Evolutionary conservation across 1,284 basidiomycete genomes (phyloP), one percentile per base, ranked within the genome.

Genomic region (Fomitiporia mediterranea): DNA sequence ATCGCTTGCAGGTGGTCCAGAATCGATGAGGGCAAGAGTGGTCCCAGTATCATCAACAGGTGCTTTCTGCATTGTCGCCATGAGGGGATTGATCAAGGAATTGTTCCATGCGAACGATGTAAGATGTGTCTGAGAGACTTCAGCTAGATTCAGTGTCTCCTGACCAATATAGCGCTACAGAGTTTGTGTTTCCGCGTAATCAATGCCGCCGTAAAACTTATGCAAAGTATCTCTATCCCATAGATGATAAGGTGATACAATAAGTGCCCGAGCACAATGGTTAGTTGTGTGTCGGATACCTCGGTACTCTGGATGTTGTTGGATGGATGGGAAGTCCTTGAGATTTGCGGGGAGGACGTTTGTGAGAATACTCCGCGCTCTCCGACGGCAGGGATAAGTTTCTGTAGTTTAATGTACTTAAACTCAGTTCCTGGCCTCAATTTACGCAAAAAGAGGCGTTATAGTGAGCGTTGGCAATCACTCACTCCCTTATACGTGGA

Each of bases 1-100:
- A 27, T 39, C 25, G 25, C 44, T 23, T 40, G 42, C 34, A 37
- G 56, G 56, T 19, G 39, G 34, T 23, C 56, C 56, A 32, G 51
- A 51, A 34, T 57, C 56, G 27, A 53, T 25, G 34, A 30, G 53
- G n/a, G 51, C 56, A 34, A 57, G 42, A 28, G 25, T 23, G 15
- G 50, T 59, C 19, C 54, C 54, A 11, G 35, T 15, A 2, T 51
- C 32, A 37, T 47, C 37, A n/a, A 56, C 48, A 43, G 32, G 27
- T 13, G 56, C 56, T 13, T 28, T 55, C 13, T 55, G 52, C 46
- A 55, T 50, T n/a, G 46, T 57, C 17, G 32, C 35, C 39, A 55
- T 38, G 53, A 46, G 23, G 21, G 27, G n/a, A 42, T 51, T 1
- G 1, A 38, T 38, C 9, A 27, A 51, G 37, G 48, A 17, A 51